A percentile compares a stretch with the other conserved stretches of the same genome.
Conservation (phyloP, 2,329 filamentous ascomycete species). For the Colletotrichum sp. region DNA sequence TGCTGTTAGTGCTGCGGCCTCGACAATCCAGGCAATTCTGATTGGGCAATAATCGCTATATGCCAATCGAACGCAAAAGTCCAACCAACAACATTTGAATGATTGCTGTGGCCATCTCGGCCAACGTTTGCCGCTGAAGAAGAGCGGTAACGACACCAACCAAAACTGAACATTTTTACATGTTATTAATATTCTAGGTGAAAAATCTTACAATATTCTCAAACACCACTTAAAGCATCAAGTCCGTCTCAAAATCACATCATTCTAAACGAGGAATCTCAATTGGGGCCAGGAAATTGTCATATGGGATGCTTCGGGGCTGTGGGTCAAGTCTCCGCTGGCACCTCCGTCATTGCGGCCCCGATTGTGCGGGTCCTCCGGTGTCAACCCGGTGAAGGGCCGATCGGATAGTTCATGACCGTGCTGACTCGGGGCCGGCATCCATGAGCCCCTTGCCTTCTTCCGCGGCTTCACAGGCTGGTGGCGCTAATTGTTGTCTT, state of each 20-base stretch:
- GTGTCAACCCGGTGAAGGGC: accelerated
- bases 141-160: background rate
- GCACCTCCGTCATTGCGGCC: background rate
- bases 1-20: background rate
- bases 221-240: too few species aligned
- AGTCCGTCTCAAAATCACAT: too few species aligned
- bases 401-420: background rate
- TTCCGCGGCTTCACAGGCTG: background rate
- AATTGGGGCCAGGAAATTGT: accelerated
- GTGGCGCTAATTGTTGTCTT: background rate
- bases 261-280: background rate
- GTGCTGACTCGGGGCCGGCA: background rate
- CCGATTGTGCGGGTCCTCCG: background rate
- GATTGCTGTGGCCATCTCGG: background rate
- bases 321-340: accelerated
- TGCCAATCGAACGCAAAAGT: background rate
- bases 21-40: accelerated
- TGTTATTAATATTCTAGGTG: too few species aligned
- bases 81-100: background rate
- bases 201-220: too few species aligned
- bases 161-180: background rate
- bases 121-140: background rate
- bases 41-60: background rate
- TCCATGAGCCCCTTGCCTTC: background rate
- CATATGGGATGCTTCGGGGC: background rate